Percentiles rank a stretch among this genome's conserved stretches.
phyloP scores from a whole-genome alignment of 345 rosid genomes.

The Brassica incana region DNA sequence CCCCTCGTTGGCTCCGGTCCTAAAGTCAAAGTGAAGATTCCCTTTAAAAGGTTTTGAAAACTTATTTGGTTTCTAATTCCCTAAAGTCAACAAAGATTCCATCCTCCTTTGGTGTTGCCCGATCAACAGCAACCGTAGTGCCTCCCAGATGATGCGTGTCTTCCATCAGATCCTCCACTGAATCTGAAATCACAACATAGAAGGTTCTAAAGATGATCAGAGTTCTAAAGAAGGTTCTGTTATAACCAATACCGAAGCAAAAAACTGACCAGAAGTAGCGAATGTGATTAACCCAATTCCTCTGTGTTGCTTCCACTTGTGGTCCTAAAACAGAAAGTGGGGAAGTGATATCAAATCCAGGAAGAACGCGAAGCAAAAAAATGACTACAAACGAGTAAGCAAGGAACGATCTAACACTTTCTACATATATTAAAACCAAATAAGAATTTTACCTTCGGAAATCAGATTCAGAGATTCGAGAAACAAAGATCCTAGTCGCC shows the following conservation, averaged over 20 bases:
- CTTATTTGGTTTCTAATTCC: constrained; percentile 3
- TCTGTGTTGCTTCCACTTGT: constrained; percentile 77
- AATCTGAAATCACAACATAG: constrained; percentile 46
- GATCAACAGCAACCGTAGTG: constrained; percentile 82
- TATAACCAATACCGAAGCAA: too few relatives aligned
- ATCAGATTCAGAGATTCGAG: constrained; percentile 76
- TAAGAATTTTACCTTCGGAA: constrained; percentile 79
- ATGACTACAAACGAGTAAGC: constrained; percentile 56
- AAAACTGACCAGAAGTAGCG: too few relatives aligned
- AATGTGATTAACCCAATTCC: too few relatives aligned
- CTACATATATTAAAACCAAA: too few relatives aligned
- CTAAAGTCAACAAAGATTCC: too few relatives aligned
- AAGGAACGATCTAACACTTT: constrained; percentile 6
- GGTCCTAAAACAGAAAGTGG: constrained; percentile 54
- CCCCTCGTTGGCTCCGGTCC: constrained; percentile 72
- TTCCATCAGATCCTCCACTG: constrained; percentile 87
- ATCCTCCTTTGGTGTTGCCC: constrained; percentile 98
- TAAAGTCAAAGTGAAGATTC: too few relatives aligned
- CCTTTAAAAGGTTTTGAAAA: too few relatives aligned
- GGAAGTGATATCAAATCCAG: too few relatives aligned
- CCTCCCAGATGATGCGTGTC: constrained; percentile 96
- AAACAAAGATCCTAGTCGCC: constrained; percentile 88
- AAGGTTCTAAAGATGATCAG: too few relatives aligned
- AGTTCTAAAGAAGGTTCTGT: too few relatives aligned
- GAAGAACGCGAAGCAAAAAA: too few relatives aligned